These are phyloP conservation scores for Bocquillonia castaneifolia DNA, from an alignment of 441 rosid genomes.

Conservation along the genomic window DNA sequence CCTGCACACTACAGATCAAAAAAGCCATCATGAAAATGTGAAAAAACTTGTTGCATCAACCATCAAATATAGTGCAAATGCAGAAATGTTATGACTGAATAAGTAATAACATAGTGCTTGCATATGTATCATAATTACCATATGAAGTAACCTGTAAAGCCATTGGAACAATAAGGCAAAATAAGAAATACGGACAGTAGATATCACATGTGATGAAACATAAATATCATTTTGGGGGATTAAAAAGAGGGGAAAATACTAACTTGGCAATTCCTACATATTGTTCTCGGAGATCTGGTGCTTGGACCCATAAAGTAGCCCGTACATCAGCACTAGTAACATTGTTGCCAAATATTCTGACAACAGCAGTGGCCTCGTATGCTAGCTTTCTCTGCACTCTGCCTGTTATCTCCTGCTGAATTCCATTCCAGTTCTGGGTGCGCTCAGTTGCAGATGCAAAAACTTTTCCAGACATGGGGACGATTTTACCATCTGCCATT, in stretches of 20 bases:
- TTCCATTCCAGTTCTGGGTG: conserved; percentile 82
- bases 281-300: conserved; percentile 64
- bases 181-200: neutral
- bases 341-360: conserved; percentile 61
- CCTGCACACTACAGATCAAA: conserved; percentile 53
- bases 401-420: conserved; percentile 83
- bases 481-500: conserved; percentile 61
- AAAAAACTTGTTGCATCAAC: neutral
- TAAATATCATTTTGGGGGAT: conserved; percentile 6
- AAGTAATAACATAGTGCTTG: neutral
- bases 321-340: conserved; percentile 53
- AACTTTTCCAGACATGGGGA: conserved; percentile 57
- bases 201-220: neutral
- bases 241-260: conserved; percentile 24
- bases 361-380: conserved; percentile 58
- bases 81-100: neutral
- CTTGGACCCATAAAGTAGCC: conserved; percentile 72
- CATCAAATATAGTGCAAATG: neutral
- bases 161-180: neutral
- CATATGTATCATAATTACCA: neutral
- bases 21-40: neutral
- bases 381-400: conserved; percentile 65
- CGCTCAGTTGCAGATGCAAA: conserved; percentile 80
- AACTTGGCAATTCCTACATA: conserved; percentile 67
- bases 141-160: neutral